phyloP scores from a whole-genome alignment of 306 rosid genomes.

The Trifolium dubium region DNA sequence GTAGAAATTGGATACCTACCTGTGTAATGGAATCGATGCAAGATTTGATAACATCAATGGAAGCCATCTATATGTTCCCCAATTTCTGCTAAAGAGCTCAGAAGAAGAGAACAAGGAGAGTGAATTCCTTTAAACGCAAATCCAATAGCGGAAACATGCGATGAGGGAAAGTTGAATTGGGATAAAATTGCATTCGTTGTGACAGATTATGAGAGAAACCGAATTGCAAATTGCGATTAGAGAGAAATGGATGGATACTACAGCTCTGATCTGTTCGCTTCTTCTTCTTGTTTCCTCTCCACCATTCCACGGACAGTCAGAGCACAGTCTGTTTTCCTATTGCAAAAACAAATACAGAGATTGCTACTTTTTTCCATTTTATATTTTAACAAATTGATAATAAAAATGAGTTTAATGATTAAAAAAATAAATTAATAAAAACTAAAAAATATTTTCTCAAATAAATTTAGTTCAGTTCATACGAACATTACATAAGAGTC shows the following conservation, averaged over 20 bases:
- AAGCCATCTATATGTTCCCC: conserved; percentile 54
- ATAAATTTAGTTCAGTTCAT: too few relatives aligned
- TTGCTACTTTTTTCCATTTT: too few relatives aligned
- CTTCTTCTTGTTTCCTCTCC: neutral
- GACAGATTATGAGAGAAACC: neutral
- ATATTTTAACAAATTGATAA: too few relatives aligned
- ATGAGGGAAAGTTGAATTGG: neutral
- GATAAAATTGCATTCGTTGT: conserved; percentile 12
- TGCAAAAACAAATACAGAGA: too few relatives aligned
- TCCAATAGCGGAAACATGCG: neutral
- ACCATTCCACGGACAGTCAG: neutral
- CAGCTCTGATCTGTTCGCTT: too few relatives aligned
- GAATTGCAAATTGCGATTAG: neutral
- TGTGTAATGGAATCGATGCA: conserved; percentile 74
- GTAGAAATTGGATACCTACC: conserved; percentile 62
- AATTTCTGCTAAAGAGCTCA: conserved; percentile 1
- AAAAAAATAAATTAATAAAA: too few relatives aligned
- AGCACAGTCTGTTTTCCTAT: neutral
- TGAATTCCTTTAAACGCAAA: conserved; percentile 22
- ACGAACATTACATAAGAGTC: too few relatives aligned
- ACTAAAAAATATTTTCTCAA: too few relatives aligned
- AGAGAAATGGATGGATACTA: neutral
- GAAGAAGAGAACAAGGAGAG: neutral
- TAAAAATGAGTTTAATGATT: too few relatives aligned
- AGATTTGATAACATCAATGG: conserved; percentile 70